Base-by-base conservation (phyloP, 257 asterid species). In the Primulina huaijiensis region DNA sequence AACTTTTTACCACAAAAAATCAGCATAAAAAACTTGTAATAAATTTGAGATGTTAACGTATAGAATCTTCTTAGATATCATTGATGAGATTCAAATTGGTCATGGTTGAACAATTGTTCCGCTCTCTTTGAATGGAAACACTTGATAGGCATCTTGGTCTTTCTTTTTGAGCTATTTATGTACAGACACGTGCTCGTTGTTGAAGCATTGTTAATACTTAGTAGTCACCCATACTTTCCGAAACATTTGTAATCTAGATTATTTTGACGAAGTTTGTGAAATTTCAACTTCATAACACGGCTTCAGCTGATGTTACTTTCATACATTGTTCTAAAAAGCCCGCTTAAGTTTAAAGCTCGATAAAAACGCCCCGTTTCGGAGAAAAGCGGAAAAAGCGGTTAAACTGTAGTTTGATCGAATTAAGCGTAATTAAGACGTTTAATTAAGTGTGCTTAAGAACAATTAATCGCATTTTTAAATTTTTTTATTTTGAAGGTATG, bases 301-400 rank as follows among this genome's bases (percentile, higher is more conserved):
- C 62, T 68, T 65, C 0, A 73, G 60, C 67, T 69, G 29, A 70
- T n/a, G n/a, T n/a, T n/a, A n/a, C n/a, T n/a, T n/a, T n/a, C n/a
- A n/a, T n/a, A n/a, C n/a, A n/a, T n/a, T n/a, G n/a, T n/a, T n/a
- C n/a, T n/a, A n/a, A n/a, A n/a, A n/a, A n/a, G n/a, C n/a, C n/a
- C n/a, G n/a, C n/a, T n/a, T n/a, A n/a, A n/a, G n/a, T n/a, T n/a
- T n/a, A n/a, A n/a, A n/a, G n/a, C n/a, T n/a, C n/a, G n/a, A n/a
- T n/a, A n/a, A n/a, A n/a, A n/a, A n/a, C n/a, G n/a, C n/a, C n/a
- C n/a, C n/a, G n/a, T n/a, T n/a, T n/a, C n/a, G n/a, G n/a, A n/a
- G n/a, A n/a, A n/a, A n/a, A n/a, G n/a, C n/a, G n/a, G n/a, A n/a
- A n/a, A n/a, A n/a, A n/a, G n/a, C n/a, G n/a, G n/a, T n/a, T n/a